A percentile compares a stretch with the other conserved stretches of the same genome.
Evolutionary conservation across 176 grass and related monocot genomes (phyloP).

Genomic region (Tuctoria greenei): DNA sequence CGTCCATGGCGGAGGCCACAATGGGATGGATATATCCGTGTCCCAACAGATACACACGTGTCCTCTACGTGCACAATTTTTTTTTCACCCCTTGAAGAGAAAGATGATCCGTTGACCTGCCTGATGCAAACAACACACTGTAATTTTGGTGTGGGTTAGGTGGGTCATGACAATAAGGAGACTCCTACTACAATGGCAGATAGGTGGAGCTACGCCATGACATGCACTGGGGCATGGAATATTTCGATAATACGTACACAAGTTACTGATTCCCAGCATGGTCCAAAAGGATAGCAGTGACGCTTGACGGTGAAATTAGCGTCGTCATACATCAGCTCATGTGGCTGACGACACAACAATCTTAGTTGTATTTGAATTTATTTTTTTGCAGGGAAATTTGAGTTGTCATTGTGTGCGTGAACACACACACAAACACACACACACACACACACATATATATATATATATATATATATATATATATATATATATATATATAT

Average conservation of each 20-base stretch:
- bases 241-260: not conserved
- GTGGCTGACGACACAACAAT: too few relatives aligned
- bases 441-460: too few relatives aligned
- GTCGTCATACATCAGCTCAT: too few relatives aligned
- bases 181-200: not conserved
- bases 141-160: conserved; percentile 38
- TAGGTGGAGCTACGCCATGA: not conserved
- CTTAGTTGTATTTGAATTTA: too few relatives aligned
- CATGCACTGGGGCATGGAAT: not conserved
- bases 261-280: too few relatives aligned
- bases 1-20: not conserved
- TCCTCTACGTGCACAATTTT: not conserved
- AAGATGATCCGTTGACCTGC: conserved; percentile 8
- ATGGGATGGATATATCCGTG: not conserved
- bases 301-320: too few relatives aligned
- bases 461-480: too few relatives aligned
- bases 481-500: too few relatives aligned
- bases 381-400: too few relatives aligned
- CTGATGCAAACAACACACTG: not conserved
- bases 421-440: too few relatives aligned
- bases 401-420: too few relatives aligned
- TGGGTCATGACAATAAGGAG: conserved; percentile 39
- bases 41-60: not conserved
- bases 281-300: too few relatives aligned
- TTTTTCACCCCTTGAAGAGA: not conserved